These are phyloP conservation scores for Penicillium paxilli DNA, from an alignment of 495 filamentous ascomycete species.

Conservation along the genomic window DNA sequence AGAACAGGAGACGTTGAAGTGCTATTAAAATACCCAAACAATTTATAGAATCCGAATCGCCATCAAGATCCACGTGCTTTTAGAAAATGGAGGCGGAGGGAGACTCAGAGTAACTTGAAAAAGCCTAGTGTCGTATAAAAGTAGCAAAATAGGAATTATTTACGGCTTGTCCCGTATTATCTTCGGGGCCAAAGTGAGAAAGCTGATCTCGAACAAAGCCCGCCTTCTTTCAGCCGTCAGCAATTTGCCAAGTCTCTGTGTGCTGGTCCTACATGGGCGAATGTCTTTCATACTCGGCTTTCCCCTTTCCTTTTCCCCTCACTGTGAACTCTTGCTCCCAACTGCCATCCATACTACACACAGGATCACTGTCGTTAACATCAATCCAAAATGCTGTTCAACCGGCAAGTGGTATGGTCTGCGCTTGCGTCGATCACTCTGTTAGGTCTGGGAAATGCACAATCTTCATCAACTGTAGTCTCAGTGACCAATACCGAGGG, in stretches of 20 bases:
- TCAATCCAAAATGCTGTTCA: constrained; percentile 8
- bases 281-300: neutral
- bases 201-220: neutral
- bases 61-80: neutral
- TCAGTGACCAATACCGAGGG: too few relatives aligned
- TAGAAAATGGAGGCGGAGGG: neutral
- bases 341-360: neutral
- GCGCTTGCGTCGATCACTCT: constrained; percentile 9
- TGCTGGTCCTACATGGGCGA: neutral
- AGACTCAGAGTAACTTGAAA: neutral
- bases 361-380: neutral
- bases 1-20: too few relatives aligned
- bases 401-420: constrained; percentile 1
- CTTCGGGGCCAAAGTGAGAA: neutral
- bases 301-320: constrained; percentile 2
- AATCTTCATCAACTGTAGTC: neutral
- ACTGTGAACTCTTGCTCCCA: neutral
- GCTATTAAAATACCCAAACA: too few relatives aligned
- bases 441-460: constrained; percentile 3
- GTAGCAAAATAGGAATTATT: neutral
- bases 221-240: neutral
- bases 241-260: neutral
- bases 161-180: neutral
- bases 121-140: neutral
- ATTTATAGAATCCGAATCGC: too few relatives aligned